These are phyloP conservation scores for Arctium minus DNA, from an alignment of 129 eudicot species.

Conservation along the genomic window DNA sequence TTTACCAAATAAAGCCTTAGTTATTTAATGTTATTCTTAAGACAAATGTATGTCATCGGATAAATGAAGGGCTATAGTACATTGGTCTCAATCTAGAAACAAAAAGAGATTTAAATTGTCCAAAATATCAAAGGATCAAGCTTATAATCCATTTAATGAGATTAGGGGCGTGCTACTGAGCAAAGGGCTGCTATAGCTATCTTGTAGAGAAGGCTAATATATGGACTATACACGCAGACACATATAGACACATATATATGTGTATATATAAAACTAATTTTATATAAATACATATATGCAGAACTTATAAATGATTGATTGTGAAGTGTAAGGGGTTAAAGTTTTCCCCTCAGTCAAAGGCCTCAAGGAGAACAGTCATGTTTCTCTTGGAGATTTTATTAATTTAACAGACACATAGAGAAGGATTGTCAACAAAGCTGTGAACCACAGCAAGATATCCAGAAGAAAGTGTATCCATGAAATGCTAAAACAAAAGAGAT, in stretches of 20 bases:
- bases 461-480: too few relatives aligned
- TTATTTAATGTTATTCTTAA: neutral
- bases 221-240: neutral
- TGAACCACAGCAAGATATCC: neutral
- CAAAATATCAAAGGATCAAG: neutral
- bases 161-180: neutral
- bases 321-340: neutral
- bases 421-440: neutral
- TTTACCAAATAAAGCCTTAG: neutral
- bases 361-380: neutral
- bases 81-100: neutral
- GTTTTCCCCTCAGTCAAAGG: neutral
- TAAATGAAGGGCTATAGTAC: neutral
- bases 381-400: neutral
- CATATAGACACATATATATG: too few relatives aligned
- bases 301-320: neutral
- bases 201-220: neutral
- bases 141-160: neutral
- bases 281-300: neutral
- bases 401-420: neutral
- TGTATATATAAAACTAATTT: neutral
- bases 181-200: neutral
- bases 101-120: neutral
- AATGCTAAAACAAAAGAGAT: too few relatives aligned
- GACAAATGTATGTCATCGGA: neutral